Base-by-base conservation (phyloP, 371 early-diverging fungal genomes). In the Mortierella sp. region DNA sequence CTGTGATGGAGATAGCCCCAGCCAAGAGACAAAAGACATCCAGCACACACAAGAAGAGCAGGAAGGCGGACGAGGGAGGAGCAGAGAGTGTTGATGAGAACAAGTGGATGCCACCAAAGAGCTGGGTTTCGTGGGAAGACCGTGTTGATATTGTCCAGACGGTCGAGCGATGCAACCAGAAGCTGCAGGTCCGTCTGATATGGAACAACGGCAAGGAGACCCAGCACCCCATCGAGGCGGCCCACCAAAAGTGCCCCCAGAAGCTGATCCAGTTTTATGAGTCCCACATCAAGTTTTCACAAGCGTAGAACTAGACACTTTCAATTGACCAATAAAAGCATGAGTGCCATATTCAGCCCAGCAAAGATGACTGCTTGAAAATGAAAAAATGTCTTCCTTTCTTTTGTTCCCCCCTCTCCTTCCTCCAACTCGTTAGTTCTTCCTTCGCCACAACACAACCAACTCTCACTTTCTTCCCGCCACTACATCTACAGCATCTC, bases 151-250 rank as follows among this genome's bases (percentile, higher is more conserved):
- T 29, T 10, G 75, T 83, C 10, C 48, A 66, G 37, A 75, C 74
- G 2, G 79, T 83, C 8, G 83, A 83, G 58, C 65, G 75, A 43
- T 39, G 29, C 29, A 66, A 76, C 6, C 26, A 41, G 29, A 44
- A 29, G 40, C 70, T 83, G 83, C 64, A 40, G 9, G 68, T 83
- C 22, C 70, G 79, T 52, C 16, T 83, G 37, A 2, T 22, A 0
- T 83, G 83, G 83, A 83, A 76, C 50, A 66, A 79, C 48, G 83
- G 83, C 34, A 69, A 66, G 52, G 70, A 79, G 34, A 73, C 76
- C 3, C 73, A 53, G 39, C 79, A 78, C 64, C 50, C 68, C 0
- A 53, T 72, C 47, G 71, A 66, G 39, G 65, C 26, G 2, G 76
- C 76, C 9, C 83, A 83, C 44, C 19, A 45, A 6, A 68, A 70